A percentile compares a stretch with the other conserved stretches of the same genome.
phyloP scores from a whole-genome alignment of 2,329 filamentous ascomycete genomes.

The Diaporthe citrichinensis region DNA sequence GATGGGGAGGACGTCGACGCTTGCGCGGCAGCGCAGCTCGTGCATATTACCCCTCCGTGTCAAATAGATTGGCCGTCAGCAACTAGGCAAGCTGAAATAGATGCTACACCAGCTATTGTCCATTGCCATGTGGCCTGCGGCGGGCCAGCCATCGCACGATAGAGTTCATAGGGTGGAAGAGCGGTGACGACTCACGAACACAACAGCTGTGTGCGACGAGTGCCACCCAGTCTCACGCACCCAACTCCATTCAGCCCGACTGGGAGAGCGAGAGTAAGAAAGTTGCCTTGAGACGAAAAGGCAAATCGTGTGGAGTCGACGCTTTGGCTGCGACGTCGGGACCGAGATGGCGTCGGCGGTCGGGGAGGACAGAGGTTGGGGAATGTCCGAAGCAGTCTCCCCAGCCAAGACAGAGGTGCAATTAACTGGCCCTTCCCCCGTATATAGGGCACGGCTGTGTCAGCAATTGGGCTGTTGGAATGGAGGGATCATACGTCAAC shows the following conservation, averaged over 20 bases:
- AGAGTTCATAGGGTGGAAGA: neutral
- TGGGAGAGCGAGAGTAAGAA: neutral
- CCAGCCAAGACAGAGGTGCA: too few relatives aligned
- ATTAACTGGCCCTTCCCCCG: neutral
- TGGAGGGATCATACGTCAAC: slow-evolving; percentile 26
- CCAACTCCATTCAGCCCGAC: too few relatives aligned
- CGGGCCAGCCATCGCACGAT: neutral
- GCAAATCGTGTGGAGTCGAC: neutral
- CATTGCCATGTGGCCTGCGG: neutral
- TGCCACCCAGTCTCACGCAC: neutral
- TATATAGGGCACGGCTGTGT: slow-evolving; percentile 22
- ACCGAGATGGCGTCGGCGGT: slow-evolving; percentile 33
- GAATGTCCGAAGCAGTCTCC: slow-evolving; percentile 45
- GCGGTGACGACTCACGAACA: neutral
- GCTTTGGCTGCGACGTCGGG: slow-evolving; percentile 30
- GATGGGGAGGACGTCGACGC: neutral
- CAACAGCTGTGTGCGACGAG: slow-evolving; percentile 1
- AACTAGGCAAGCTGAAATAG: slow-evolving; percentile 10
- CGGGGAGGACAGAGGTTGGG: slow-evolving; percentile 44
- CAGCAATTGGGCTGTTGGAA: neutral
- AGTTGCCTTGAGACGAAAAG: neutral
- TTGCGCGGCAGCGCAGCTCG: slow-evolving; percentile 26
- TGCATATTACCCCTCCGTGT: neutral
- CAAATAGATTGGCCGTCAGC: slow-evolving; percentile 18
- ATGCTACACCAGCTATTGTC: neutral